Base-by-base conservation (phyloP, 495 filamentous ascomycete genomes). In the Hypoxylon lenormandii region DNA sequence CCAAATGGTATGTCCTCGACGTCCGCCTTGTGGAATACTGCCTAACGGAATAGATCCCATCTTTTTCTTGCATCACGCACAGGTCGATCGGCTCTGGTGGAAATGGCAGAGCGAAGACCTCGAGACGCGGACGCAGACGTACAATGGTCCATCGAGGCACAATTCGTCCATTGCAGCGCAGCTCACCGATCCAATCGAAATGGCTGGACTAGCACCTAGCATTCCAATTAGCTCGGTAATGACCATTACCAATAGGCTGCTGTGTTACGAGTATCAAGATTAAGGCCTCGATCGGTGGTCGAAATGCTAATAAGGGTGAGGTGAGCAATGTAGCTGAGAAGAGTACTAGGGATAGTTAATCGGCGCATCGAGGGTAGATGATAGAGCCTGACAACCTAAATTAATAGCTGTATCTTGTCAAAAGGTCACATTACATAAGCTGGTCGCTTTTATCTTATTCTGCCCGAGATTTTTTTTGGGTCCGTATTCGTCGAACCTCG, bases 1-100 rank as follows among this genome's bases (percentile, higher is more conserved):
- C 54, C 54, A 19, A 58, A 58, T 22, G 58, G 30, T 60, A 68
- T 49, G 69, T 70, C 37, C 15, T 47, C 22, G 8, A 38, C 62
- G 30, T 38, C 62, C 21, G 23, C 11, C 38, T 11, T 6, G n/a
- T n/a, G n/a, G 38, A 23, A 33, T 19, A 16, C 53, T 30, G 11
- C 40, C 46, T 10, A 58, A 16, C 22, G 11, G 0, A 3, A 57
- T 43, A 72, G 84, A 86, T 52, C 84, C 84, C 4, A 65, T 80
- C 0, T 85, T 86, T 51, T 81, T 80, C 59, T 72, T 85, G 36
- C 84, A 86, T 61, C 82, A 86, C 57, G 76, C 72, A 3, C 83
- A 85, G 75, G 70, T 86, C 5, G 84, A 85, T 45, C 59, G 52
- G 13, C 42, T 51, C 30, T 59, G 60, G 53, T 56, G 46, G 51